Conservation (phyloP, 2,329 filamentous ascomycete genomes). For the Aspergillus luchuensis region DNA sequence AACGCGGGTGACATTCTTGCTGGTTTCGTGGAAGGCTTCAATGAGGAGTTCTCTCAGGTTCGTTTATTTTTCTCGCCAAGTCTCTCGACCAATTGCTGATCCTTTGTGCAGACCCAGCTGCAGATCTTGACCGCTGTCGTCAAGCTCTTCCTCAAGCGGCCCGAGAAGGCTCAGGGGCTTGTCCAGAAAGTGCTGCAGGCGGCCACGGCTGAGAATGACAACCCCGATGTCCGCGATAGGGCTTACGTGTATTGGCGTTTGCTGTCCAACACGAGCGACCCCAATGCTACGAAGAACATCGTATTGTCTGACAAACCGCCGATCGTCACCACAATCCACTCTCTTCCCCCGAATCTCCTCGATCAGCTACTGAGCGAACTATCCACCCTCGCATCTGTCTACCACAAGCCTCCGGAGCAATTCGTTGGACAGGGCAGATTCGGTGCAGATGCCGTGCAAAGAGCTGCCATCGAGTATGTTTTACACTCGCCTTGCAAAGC, state of each 20-base stretch:
- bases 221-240: conserved; percentile 93
- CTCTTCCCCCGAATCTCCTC: conserved; percentile 77
- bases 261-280: conserved; percentile 76
- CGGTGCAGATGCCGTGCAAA: conserved; percentile 90
- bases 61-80: conserved; percentile 29
- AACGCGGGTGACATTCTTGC: conserved; percentile 94
- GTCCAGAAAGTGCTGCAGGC: conserved; percentile 93
- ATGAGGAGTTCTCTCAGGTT: conserved; percentile 94
- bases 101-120: conserved; percentile 72
- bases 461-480: conserved; percentile 80
- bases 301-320: conserved; percentile 92
- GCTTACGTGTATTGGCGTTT: conserved; percentile 99
- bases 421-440: conserved; percentile 95
- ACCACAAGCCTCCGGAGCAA: conserved; percentile 97
- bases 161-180: conserved; percentile 82
- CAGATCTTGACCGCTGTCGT: conserved; percentile 97
- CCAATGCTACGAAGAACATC: conserved; percentile 88
- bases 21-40: conserved; percentile 90
- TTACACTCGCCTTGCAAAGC: conserved; percentile 13
- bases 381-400: conserved; percentile 93
- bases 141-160: conserved; percentile 96
- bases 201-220: conserved; percentile 93
- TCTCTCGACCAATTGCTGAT: conserved; percentile 33
- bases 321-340: conserved; percentile 91
- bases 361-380: conserved; percentile 90